Evolutionary conservation across 768 basidiomycete species (phyloP), one percentile per base, ranked within the genome.

Genomic region (Epithele typhae): DNA sequence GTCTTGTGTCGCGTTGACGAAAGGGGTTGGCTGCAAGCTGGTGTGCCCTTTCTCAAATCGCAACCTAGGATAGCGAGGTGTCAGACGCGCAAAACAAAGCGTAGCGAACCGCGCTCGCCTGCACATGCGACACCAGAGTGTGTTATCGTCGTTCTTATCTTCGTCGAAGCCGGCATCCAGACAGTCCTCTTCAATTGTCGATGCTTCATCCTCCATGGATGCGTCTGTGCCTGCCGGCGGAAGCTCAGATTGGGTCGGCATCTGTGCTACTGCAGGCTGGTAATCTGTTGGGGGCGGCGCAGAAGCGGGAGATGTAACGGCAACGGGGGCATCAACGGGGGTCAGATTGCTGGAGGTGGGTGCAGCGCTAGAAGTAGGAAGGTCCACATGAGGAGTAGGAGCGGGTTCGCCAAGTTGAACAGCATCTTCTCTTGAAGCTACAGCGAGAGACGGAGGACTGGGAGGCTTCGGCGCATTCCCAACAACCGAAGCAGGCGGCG

Each of bases 41-140:
- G 56, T 48, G 25, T 60, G 54, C 14, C 68, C 67, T 32, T 53
- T 46, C 3, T 57, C 44, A 45, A 65, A 68, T 21, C 75, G 72
- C 33, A 61, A 54, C 15, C 76, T 76, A 14, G n/a, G n/a, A n/a
- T 7, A 24, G 15, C 17, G n/a, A n/a, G n/a, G n/a, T n/a, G n/a
- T n/a, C n/a, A n/a, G n/a, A n/a, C n/a, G n/a, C n/a, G n/a, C n/a
- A n/a, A n/a, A n/a, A n/a, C n/a, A n/a, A n/a, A n/a, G 37, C 19
- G 25, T 4, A 18, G 17, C 33, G 24, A 37, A 18, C 9, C 27
- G n/a, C 21, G 34, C 80, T 61, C 44, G 79, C 82, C 64, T 54
- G 74, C 82, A 84, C 27, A 79, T 64, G 40, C 58, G 65, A 47
- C 81, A 83, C 34, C 65, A 67, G 30, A 66, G 54, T 33, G 51